Evolutionary conservation across 352 stramenopile species (phyloP), one percentile per base, ranked within the genome.

Genomic region (Phytophthora idaei): DNA sequence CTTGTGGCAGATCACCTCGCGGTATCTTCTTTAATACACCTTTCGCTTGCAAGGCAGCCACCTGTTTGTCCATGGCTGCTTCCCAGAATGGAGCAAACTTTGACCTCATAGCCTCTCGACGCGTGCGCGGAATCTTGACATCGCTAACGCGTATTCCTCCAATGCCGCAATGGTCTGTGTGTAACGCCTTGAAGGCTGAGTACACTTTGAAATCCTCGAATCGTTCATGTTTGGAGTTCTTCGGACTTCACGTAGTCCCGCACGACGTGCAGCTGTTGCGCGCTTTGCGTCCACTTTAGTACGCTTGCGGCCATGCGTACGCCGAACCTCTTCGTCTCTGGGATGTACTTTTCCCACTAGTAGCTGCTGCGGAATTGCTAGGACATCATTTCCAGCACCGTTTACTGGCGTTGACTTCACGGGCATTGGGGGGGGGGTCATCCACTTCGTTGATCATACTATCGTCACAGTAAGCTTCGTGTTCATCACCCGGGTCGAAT

Each of bases 121-220:
- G 31, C 6, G 9, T 51, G 17, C 27, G 29, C 5, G 45, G 45
- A 8, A 51, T 51, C 12, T 34, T 51, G 2, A 51, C 27, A 25
- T 51, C 36, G 36, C 12, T 42, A 15, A 8, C 36, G 10, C 36
- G 36, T 15, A 42, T 42, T 15, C 36, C 36, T 11, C 10, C 10
- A 11, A 5, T 15, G 12, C 36, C 36, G 10, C 36, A 8, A n/a
- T 8, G 36, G 10, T 51, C 25, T 51, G 45, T 21, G 14, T 51
- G 45, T 6, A 51, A 21, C 7, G 45, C 25, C 45, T 51, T 51
- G 25, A 51, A 51, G 4, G 45, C 45, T n/a, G 45, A 51, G 48
- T 55, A 55, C 29, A 42, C 28, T 28, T 14, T 6, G 7, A n/a
- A 44, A 28, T 55, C 28, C 3, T 55, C 48, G 21, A 21, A 21